A percentile compares a stretch with the other conserved stretches of the same genome.
These are phyloP conservation scores for Tetracladium maxilliforme DNA, from an alignment of 2,329 filamentous ascomycete species.

Conservation along the genomic window DNA sequence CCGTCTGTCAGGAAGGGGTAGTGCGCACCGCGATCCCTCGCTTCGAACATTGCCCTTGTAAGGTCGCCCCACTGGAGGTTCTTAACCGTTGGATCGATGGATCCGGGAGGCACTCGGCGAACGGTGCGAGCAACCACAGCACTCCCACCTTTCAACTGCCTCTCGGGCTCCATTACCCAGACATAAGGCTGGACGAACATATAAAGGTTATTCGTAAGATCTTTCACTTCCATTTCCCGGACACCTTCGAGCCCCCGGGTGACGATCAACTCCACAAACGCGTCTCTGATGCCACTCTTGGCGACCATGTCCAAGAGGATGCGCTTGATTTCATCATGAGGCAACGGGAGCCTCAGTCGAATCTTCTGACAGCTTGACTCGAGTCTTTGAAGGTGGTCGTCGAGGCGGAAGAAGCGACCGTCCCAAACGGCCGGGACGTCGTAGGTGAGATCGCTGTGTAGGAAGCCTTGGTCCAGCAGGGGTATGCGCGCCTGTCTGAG, in stretches of 20 bases:
- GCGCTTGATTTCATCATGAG: constrained; percentile 20
- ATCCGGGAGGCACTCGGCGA: constrained; percentile 24
- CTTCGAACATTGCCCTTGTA: constrained; percentile 27
- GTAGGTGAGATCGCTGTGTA: constrained; percentile 35
- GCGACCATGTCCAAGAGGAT: constrained; percentile 27
- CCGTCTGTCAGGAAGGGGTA: constrained; percentile 36
- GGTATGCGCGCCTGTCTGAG: constrained; percentile 31
- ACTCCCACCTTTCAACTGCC: constrained; percentile 22
- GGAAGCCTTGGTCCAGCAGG: constrained; percentile 32
- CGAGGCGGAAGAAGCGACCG: constrained; percentile 33
- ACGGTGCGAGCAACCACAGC: constrained; percentile 30
- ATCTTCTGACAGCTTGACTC: constrained; percentile 28
- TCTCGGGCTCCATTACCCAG: constrained; percentile 31
- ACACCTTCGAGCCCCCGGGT: constrained; percentile 29
- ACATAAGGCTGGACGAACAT: constrained; percentile 31
- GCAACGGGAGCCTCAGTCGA: constrained; percentile 24
- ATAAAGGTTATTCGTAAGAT: constrained; percentile 25
- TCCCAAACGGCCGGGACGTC: constrained; percentile 36
- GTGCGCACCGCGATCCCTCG: constrained; percentile 24
- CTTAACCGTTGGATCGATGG: constrained; percentile 35
- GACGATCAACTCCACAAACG: constrained; percentile 33
- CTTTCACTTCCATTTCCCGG: constrained; percentile 16
- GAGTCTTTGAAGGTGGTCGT: constrained; percentile 29
- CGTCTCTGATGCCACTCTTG: constrained; percentile 29
- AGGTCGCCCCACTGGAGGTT: constrained; percentile 36